These are phyloP conservation scores for Aspergillus candidus DNA, from an alignment of 2,329 filamentous ascomycete species.

Conservation along the genomic window DNA sequence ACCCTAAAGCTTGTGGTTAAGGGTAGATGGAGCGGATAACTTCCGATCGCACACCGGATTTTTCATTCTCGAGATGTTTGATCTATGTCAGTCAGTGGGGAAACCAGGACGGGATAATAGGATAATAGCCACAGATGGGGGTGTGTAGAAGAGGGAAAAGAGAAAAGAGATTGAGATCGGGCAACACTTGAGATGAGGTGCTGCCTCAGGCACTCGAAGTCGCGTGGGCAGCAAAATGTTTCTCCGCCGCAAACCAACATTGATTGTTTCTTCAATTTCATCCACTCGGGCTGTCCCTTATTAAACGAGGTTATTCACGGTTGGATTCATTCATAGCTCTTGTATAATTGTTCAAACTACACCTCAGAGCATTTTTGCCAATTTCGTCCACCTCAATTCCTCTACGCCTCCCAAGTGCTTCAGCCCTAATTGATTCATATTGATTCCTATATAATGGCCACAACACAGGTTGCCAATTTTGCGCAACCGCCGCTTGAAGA, in stretches of 20 bases:
- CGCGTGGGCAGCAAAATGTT: slow-evolving; percentile 7
- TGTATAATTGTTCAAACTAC: too few species aligned
- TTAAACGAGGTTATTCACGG: too few species aligned
- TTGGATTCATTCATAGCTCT: too few species aligned
- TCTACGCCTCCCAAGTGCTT: not conserved
- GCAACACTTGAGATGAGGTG: too few species aligned
- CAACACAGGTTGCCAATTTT: slow-evolving; percentile 10
- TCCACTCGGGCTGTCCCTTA: too few species aligned
- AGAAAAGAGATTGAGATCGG: slow-evolving; percentile 7
- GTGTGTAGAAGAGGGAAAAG: not conserved
- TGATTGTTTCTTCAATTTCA: not conserved
- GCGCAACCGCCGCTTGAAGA: slow-evolving; percentile 21
- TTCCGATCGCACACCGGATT: too few species aligned
- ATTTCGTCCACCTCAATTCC: not conserved
- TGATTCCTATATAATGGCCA: slow-evolving; percentile 13
- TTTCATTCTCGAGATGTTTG: too few species aligned
- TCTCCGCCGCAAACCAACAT: slow-evolving; percentile 7
- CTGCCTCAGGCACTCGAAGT: not conserved
- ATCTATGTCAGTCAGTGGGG: too few species aligned
- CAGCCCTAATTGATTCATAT: slow-evolving; percentile 3
- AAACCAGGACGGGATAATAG: too few species aligned
- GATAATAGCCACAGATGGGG: too few species aligned
- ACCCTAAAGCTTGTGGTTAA: not conserved
- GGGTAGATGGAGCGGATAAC: not conserved
- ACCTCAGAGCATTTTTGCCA: too few species aligned